Evolutionary conservation across 2,329 filamentous ascomycete species (phyloP).

Genomic region (Diaporthe velutina): DNA sequence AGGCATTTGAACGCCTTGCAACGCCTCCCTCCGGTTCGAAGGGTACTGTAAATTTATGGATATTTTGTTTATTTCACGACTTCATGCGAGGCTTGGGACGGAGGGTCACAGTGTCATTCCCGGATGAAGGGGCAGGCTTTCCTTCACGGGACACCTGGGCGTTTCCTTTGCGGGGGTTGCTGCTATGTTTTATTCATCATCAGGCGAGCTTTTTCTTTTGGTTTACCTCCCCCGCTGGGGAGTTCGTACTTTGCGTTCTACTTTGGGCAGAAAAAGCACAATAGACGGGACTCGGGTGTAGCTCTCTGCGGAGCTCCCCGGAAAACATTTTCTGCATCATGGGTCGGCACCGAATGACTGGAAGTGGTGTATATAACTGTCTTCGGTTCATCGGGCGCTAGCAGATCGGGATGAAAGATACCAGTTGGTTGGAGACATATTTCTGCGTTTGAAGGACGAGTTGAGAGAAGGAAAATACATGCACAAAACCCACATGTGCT

Average conservation of each 20-base stretch:
- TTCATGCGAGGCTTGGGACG: slow-evolving; percentile 31
- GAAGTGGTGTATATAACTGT: slow-evolving; percentile 35
- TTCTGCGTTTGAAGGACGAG: slow-evolving; percentile 14
- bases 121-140: slow-evolving; percentile 35
- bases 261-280: slow-evolving; percentile 36
- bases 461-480: slow-evolving; percentile 18
- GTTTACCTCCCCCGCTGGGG: slow-evolving; percentile 26
- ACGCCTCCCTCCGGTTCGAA: slow-evolving; percentile 13
- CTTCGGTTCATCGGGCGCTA: slow-evolving; percentile 33
- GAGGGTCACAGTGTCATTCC: slow-evolving; percentile 34
- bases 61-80: slow-evolving; percentile 39
- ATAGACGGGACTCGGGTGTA: slow-evolving; percentile 34
- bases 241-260: slow-evolving; percentile 25
- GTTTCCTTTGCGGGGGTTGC: slow-evolving; percentile 30
- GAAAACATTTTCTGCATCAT: slow-evolving; percentile 33
- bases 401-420: slow-evolving; percentile 36
- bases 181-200: slow-evolving; percentile 28
- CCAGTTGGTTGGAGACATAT: slow-evolving; percentile 17
- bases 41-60: slow-evolving; percentile 38
- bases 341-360: slow-evolving; percentile 34
- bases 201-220: slow-evolving; percentile 34
- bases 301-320: neutral
- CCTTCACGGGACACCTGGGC: slow-evolving; percentile 33
- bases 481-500: slow-evolving; percentile 31
- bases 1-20: neutral